Base-by-base conservation (phyloP, 2,329 filamentous ascomycete genomes). In the Coniochaeta sp. region DNA sequence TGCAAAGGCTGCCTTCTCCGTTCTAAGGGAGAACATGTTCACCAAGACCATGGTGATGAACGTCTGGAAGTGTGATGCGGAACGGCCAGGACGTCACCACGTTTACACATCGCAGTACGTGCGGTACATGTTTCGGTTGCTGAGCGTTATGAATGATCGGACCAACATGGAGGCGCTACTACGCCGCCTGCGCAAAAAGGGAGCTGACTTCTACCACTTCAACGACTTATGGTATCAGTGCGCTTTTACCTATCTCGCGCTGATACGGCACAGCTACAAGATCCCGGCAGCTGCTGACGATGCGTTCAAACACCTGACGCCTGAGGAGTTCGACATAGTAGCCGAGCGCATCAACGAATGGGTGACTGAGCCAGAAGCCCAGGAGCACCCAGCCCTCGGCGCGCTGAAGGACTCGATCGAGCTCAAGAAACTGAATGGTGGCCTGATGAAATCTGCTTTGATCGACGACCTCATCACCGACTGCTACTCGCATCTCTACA, bases 381-480 rank as follows among this genome's bases (percentile, higher is more conserved):
- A 73, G 19, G 69, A 72, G n/a, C 71, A 80, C 58, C 68, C 73
- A 0, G 78, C 79, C 1, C 75, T 86, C 57, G 75, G 74, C 55
- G 84, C 82, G 60, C 76, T 86, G 72, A 84, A 81, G 67, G 83
- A 86, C 55, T 76, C 78, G 0, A 79, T 85, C 10, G 83, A 86
- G 62, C 65, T 85, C 47, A 86, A 86, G 70, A 86, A 85, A 71
- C 82, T 97, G 52, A 99, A 99, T 70, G 88, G 88, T 44, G 89
- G 88, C 55, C 80, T 96, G 8, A 95, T 96, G 83, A 97, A 96
- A 73, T 84, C 89, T 0, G 84, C 86, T 0, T 81, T 88, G 10
- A 93, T 98, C 52, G 95, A 99, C 68, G 95, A 99, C 69, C 81
- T 98, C n/a, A 89, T 97, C 65, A 89, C 88, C 24, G 95, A 99